Conservation (phyloP, 805 yeast species). For the Lachancea sp. region DNA sequence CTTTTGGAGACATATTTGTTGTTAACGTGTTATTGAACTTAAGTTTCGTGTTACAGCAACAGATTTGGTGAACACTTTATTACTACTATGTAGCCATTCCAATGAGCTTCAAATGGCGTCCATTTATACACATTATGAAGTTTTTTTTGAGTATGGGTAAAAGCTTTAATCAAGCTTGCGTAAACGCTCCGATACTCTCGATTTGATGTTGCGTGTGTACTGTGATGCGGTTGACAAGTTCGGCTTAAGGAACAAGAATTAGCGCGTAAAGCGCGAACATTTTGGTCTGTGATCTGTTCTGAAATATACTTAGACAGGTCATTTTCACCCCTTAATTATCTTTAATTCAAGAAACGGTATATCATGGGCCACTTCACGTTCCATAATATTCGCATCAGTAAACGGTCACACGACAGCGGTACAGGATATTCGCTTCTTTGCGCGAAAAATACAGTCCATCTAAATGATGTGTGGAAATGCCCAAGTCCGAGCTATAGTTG, state of each 20-base stretch:
- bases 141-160: too few relatives aligned
- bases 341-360: background rate
- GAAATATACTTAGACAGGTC: background rate
- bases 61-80: too few relatives aligned
- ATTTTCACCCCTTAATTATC: background rate
- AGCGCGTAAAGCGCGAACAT: background rate
- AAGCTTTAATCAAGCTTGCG: too few relatives aligned
- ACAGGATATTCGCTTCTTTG: background rate
- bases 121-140: too few relatives aligned
- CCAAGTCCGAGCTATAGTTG: background rate
- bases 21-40: constrained; percentile 11
- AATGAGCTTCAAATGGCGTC: too few relatives aligned
- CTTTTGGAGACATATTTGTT: constrained; percentile 54
- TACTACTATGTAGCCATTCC: too few relatives aligned
- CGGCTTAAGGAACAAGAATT: too few relatives aligned
- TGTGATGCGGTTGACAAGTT: too few relatives aligned
- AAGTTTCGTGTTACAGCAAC: background rate
- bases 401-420: background rate
- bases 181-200: too few relatives aligned
- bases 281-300: background rate
- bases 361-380: background rate
- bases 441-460: constrained; percentile 1
- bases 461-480: background rate
- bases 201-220: too few relatives aligned
- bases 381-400: background rate